phyloP scores from a whole-genome alignment of 306 rosid species.

The Pueraria montana region DNA sequence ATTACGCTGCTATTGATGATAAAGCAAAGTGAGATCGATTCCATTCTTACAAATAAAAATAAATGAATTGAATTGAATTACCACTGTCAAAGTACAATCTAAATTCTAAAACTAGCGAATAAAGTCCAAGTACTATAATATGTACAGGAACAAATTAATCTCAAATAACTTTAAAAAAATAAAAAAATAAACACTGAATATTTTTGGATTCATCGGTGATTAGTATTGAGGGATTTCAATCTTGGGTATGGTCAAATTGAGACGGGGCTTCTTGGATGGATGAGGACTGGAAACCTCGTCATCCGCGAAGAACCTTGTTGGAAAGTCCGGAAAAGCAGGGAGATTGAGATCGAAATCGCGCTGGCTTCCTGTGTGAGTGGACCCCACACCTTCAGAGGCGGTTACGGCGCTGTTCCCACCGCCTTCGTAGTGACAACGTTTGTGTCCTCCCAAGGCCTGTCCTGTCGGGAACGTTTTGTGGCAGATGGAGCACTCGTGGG shows the following conservation, averaged over 20 bases:
- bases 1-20: background rate
- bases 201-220: constrained; percentile 3
- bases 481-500: constrained; percentile 92
- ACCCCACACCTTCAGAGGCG: constrained; percentile 86
- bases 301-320: constrained; percentile 64
- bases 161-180: background rate
- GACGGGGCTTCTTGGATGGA: constrained; percentile 74
- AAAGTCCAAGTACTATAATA: constrained; percentile 49
- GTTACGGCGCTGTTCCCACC: constrained; percentile 65
- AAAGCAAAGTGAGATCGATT: background rate
- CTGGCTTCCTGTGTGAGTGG: constrained; percentile 67
- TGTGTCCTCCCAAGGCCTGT: constrained; percentile 98
- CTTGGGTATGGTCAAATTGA: constrained; percentile 54
- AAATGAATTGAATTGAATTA: constrained; percentile 49
- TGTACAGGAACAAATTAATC: constrained; percentile 53
- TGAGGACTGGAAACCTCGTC: constrained; percentile 95
- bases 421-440: constrained; percentile 96
- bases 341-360: constrained; percentile 88
- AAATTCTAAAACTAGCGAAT: constrained; percentile 24
- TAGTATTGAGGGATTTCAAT: constrained; percentile 56
- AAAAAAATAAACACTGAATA: background rate
- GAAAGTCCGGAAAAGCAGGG: constrained; percentile 81
- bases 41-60: background rate
- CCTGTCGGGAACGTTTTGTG: constrained; percentile 93
- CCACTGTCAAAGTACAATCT: constrained; percentile 46